Evolutionary conservation across 2,329 filamentous ascomycete species (phyloP).

Genomic region (Helminthosporium solani): DNA sequence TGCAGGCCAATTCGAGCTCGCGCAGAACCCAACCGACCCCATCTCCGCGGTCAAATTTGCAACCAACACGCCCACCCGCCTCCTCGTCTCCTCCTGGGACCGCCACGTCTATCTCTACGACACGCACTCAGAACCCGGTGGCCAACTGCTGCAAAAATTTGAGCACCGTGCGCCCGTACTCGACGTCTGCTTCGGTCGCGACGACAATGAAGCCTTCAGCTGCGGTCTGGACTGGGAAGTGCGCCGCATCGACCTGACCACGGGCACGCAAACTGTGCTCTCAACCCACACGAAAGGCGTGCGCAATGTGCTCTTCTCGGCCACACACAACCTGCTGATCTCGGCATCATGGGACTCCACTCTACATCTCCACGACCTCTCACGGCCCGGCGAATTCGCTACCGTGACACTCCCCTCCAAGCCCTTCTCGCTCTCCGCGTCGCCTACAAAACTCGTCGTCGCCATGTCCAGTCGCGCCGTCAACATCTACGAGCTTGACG

Average conservation of each 20-base stretch:
- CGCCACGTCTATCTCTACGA: constrained; percentile 89
- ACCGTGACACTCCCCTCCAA: constrained; percentile 76
- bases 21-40: constrained; percentile 79
- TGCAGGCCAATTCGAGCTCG: constrained; percentile 71
- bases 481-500: constrained; percentile 85
- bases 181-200: constrained; percentile 85
- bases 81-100: constrained; percentile 96
- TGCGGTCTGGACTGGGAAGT: constrained; percentile 87
- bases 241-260: constrained; percentile 70
- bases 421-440: constrained; percentile 78
- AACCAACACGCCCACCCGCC: constrained; percentile 67
- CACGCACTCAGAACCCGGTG: constrained; percentile 59
- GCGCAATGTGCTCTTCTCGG: constrained; percentile 79
- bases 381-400: constrained; percentile 56
- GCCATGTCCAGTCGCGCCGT: constrained; percentile 94
- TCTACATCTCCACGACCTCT: constrained; percentile 76
- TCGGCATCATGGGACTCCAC: constrained; percentile 94
- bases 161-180: constrained; percentile 83
- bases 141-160: constrained; percentile 69
- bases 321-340: constrained; percentile 72
- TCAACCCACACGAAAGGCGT: constrained; percentile 79
- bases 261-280: constrained; percentile 70
- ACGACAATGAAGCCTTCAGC: constrained; percentile 80
- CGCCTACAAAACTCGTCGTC: constrained; percentile 84
- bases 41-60: constrained; percentile 87